Evolutionary conservation across 2,329 filamentous ascomycete genomes (phyloP), one percentile per base, ranked within the genome.

Genomic region (Huntiella omanensis): DNA sequence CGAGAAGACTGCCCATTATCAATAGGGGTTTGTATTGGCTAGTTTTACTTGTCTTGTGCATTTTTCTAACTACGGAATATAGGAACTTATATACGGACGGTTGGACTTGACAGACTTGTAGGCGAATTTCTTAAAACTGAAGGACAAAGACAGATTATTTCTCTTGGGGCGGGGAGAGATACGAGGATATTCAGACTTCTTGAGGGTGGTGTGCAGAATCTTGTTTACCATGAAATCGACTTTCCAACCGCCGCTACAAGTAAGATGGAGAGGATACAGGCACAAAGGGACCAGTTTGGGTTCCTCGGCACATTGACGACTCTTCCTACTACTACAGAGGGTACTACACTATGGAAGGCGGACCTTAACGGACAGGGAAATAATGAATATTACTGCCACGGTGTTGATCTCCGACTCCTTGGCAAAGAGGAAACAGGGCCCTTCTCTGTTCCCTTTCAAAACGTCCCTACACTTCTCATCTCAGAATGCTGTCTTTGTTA

Each of bases 401-500:
- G 77, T 1, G 56, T 83, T 35, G 85, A 93, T 58, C 69, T 93
- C 4, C 73, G 85, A 42, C 62, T 68, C 8, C 60, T 88, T 8
- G 39, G 17, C 38, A 45, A 11, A 12, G 28, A 19, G 16, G 52
- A 28, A n/a, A 46, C 33, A 4, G 35, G 42, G 36, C 15, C 11
- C 33, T 11, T 3, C 38, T 48, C 10, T 33, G 17, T 49, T 16
- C 50, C 19, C 0, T 46, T 63, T 1, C 53, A 58, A 0, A 69
- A 69, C 54, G 53, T 83, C 0, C 85, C 91, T 0, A 98, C 91
- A 0, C 64, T 98, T 6, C 62, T 98, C 17, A 69, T 98, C 5
- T 96, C 88, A 0, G 91, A 98, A 61, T 96, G 91, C 68, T 98
- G 91, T 58, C 71, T 98, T 32, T 84, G 91, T 59, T 98, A 98